Evolutionary conservation across 768 basidiomycete genomes (phyloP).

Genomic region (Tricholoma matsutake): DNA sequence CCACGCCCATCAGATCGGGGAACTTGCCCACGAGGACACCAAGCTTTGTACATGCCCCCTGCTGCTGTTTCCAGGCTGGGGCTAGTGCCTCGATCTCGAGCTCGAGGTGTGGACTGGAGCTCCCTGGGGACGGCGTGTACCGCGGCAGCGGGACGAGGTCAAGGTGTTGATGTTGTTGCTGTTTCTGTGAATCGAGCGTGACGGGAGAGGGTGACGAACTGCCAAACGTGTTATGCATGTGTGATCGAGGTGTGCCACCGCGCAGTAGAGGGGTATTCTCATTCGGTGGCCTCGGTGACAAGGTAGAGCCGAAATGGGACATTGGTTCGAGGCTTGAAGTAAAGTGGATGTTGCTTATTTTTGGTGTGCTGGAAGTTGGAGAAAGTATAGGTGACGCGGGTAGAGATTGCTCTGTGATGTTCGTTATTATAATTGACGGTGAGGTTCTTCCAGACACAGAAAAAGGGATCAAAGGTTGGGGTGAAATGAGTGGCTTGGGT

Average conservation of each 20-base stretch:
- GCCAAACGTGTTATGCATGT: not conserved
- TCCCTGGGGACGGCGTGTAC: not conserved
- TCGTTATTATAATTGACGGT: not conserved
- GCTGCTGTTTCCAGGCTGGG: not conserved
- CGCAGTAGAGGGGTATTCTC: not conserved
- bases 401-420: not conserved
- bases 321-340: not conserved
- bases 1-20: conserved; percentile 19
- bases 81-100: not conserved
- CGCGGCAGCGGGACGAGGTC: too few species aligned
- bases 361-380: not conserved
- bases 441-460: not conserved
- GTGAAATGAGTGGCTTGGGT: not conserved
- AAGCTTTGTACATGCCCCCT: not conserved
- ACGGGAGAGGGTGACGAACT: not conserved
- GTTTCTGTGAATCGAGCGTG: not conserved
- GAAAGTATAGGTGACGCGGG: not conserved
- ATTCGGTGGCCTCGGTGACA: not conserved
- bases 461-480: not conserved
- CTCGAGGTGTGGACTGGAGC: not conserved
- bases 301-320: not conserved
- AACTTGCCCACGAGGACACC: not conserved
- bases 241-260: not conserved
- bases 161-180: not conserved
- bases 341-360: not conserved